A percentile compares a stretch with the other conserved stretches of the same genome.
Evolutionary conservation across 495 filamentous ascomycete species (phyloP).

Genomic region (Stereocaulon alpinum): DNA sequence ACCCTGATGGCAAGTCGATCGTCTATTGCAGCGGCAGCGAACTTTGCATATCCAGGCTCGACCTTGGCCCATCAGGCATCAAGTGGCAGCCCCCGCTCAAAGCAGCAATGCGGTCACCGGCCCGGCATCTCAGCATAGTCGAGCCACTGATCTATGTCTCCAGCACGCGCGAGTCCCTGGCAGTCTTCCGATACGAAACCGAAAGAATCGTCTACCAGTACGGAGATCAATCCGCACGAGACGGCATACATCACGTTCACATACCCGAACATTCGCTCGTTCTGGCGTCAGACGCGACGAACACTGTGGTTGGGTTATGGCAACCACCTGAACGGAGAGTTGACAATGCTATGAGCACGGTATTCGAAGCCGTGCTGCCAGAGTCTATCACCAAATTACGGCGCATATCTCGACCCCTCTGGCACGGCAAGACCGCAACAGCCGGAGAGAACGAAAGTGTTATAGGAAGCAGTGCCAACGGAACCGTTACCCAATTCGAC

Average conservation of each 20-base stretch:
- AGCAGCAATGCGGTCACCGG: constrained; percentile 32
- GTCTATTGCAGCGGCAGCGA: constrained; percentile 21
- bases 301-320: constrained; percentile 42
- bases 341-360: constrained; percentile 32
- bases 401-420: constrained; percentile 33
- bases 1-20: constrained; percentile 23
- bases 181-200: constrained; percentile 29
- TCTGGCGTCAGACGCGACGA: constrained; percentile 29
- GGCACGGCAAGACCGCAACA: constrained; percentile 21
- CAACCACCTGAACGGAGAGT: constrained; percentile 28
- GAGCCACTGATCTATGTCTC: constrained; percentile 35
- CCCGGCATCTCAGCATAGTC: constrained; percentile 33
- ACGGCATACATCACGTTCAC: constrained; percentile 34
- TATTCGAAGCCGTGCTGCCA: constrained; percentile 43
- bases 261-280: constrained; percentile 26
- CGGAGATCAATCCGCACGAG: constrained; percentile 28
- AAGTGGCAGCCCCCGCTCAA: constrained; percentile 29
- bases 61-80: constrained; percentile 1
- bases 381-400: constrained; percentile 41
- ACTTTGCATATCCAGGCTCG: constrained; percentile 15
- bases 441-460: constrained; percentile 24
- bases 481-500: constrained; percentile 53
- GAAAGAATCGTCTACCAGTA: constrained; percentile 28
- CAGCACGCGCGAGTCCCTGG: constrained; percentile 34
- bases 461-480: constrained; percentile 56